Evolutionary conservation across 1,139 yeast species (phyloP).

Genomic region (Candida sanyaensis): DNA sequence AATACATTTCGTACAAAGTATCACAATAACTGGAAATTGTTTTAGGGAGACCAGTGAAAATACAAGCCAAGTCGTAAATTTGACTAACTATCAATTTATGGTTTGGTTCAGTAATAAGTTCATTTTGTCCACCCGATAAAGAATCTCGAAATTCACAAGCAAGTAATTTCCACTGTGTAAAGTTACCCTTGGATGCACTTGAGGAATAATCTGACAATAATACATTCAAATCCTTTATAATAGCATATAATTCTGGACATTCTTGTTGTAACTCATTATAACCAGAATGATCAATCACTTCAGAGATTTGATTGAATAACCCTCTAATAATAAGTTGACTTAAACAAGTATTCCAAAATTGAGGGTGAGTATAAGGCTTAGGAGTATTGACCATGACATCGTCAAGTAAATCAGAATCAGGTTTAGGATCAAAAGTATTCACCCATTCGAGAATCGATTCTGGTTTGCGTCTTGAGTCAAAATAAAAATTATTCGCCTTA

Average conservation of each 20-base stretch:
- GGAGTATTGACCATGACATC: slow-evolving; percentile 44
- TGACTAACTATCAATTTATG: slow-evolving; percentile 35
- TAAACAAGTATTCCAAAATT: slow-evolving; percentile 64
- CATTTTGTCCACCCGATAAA: slow-evolving; percentile 24
- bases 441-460: slow-evolving; percentile 59
- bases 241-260: slow-evolving; percentile 33
- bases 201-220: slow-evolving; percentile 43
- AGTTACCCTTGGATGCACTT: slow-evolving; percentile 43
- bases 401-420: slow-evolving; percentile 50
- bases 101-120: slow-evolving; percentile 19
- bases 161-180: slow-evolving; percentile 51
- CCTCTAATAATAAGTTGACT: slow-evolving; percentile 66
- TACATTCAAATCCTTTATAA: slow-evolving; percentile 49
- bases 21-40: slow-evolving; percentile 50
- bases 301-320: slow-evolving; percentile 54
- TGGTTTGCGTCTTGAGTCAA: slow-evolving; percentile 45
- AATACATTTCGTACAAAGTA: slow-evolving; percentile 73
- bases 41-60: slow-evolving; percentile 55
- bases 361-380: slow-evolving; percentile 53
- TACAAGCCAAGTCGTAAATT: slow-evolving; percentile 43
- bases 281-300: slow-evolving; percentile 43
- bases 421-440: slow-evolving; percentile 64
- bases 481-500: slow-evolving; percentile 51
- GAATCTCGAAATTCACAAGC: slow-evolving; percentile 54
- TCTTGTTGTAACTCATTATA: slow-evolving; percentile 36